These are phyloP conservation scores for Rhizoctonia solani DNA, from an alignment of 1,284 basidiomycete genomes.

Conservation along the genomic window DNA sequence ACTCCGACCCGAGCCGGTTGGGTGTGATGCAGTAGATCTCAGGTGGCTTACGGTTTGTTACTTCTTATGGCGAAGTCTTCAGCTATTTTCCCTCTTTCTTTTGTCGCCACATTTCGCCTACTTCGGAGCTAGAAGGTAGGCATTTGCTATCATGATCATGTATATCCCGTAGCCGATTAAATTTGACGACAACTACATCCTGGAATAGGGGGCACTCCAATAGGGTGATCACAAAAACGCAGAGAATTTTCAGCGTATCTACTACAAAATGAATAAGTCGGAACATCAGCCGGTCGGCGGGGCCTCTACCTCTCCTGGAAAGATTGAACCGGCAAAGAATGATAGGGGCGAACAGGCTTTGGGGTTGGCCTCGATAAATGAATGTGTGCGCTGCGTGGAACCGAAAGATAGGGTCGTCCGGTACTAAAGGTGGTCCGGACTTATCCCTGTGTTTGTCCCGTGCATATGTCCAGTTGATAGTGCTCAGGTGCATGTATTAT, in stretches of 20 bases:
- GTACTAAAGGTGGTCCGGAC: constrained; percentile 29
- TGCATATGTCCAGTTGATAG: background rate
- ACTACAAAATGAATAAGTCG: constrained; percentile 17
- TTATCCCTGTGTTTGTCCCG: constrained; percentile 19
- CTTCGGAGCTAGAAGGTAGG: background rate
- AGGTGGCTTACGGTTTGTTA: background rate
- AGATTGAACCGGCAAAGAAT: constrained; percentile 25
- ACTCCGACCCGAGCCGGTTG: background rate
- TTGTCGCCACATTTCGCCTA: background rate
- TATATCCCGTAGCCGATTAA: too few species aligned
- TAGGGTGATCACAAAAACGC: constrained; percentile 28
- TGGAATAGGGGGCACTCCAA: constrained; percentile 9
- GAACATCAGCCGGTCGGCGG: constrained; percentile 28
- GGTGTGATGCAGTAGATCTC: background rate
- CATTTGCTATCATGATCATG: background rate
- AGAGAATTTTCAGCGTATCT: constrained; percentile 28
- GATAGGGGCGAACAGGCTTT: background rate
- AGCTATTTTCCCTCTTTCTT: background rate
- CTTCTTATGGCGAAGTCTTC: background rate
- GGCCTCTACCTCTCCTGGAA: constrained; percentile 33
- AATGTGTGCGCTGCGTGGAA: constrained; percentile 4
- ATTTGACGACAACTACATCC: background rate
- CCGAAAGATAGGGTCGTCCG: constrained; percentile 30
- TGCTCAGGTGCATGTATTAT: background rate
- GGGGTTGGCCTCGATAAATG: background rate